phyloP scores from a whole-genome alignment of 495 filamentous ascomycete species.

The Filosporella fistucella region DNA sequence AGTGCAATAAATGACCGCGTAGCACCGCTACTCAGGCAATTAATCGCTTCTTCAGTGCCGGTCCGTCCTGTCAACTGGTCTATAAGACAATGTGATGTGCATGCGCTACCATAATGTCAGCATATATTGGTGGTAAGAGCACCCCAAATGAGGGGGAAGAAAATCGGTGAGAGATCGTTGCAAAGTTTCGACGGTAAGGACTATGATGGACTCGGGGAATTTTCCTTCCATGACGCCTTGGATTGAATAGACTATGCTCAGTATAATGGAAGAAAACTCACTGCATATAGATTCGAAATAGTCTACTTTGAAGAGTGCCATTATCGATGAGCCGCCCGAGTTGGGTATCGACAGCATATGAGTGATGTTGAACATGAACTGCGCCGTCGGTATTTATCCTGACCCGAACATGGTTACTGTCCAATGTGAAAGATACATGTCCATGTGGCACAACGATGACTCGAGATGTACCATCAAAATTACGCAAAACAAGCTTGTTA shows the following conservation, averaged over 20 bases:
- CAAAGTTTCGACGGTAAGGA: too few relatives aligned
- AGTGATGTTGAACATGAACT: slow-evolving; percentile 25
- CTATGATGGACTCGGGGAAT: too few relatives aligned
- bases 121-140: too few relatives aligned
- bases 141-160: too few relatives aligned
- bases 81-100: slow-evolving; percentile 52
- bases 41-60: slow-evolving; percentile 58
- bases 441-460: slow-evolving; percentile 50
- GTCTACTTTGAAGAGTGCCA: slow-evolving; percentile 47
- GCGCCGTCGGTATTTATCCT: slow-evolving; percentile 21
- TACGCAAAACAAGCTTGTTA: slow-evolving; percentile 46
- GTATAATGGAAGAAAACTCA: not conserved
- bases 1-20: slow-evolving; percentile 46
- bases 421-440: slow-evolving; percentile 15
- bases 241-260: too few relatives aligned
- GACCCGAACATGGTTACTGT: slow-evolving; percentile 38
- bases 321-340: slow-evolving; percentile 46
- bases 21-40: slow-evolving; percentile 42
- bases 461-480: slow-evolving; percentile 22
- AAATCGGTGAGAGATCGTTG: too few relatives aligned
- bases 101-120: slow-evolving; percentile 26
- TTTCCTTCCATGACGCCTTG: too few relatives aligned
- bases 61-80: slow-evolving; percentile 54
- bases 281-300: slow-evolving; percentile 53
- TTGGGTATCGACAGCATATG: slow-evolving; percentile 41